Conservation (phyloP, 345 rosid genomes). For the Corchorus capsularis region DNA sequence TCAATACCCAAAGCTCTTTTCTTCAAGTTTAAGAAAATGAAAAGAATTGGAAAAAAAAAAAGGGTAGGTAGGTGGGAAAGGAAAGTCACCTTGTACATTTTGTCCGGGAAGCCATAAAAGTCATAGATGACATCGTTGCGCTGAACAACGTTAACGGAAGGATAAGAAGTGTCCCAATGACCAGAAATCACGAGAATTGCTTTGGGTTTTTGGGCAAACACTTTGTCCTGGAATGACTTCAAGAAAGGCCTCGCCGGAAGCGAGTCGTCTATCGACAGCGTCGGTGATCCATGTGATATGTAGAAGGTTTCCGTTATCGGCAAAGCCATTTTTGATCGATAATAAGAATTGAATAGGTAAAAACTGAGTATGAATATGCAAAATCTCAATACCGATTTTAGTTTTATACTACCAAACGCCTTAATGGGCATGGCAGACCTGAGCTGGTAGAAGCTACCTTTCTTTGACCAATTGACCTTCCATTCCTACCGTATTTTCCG, state of each 20-base stretch:
- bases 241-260: conserved; percentile 71
- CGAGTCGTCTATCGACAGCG: conserved; percentile 67
- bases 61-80: not conserved
- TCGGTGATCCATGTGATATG: conserved; percentile 83
- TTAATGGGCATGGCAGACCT: too few species aligned
- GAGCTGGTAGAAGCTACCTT: too few species aligned
- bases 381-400: too few species aligned
- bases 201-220: conserved; percentile 47
- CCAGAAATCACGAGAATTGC: conserved; percentile 79
- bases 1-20: not conserved
- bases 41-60: too few species aligned
- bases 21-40: not conserved
- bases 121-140: conserved; percentile 74
- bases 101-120: conserved; percentile 74
- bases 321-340: not conserved
- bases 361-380: too few species aligned
- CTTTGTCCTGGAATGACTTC: conserved; percentile 54
- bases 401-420: too few species aligned
- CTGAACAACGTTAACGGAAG: conserved; percentile 61
- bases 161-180: conserved; percentile 82
- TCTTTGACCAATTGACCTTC: too few species aligned
- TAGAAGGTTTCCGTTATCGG: conserved; percentile 47
- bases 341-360: too few species aligned
- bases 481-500: too few species aligned
- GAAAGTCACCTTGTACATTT: conserved; percentile 64